Percentiles rank a stretch among this genome's conserved stretches.
Evolutionary conservation across 2,329 filamentous ascomycete genomes (phyloP).

Genomic region (Drechslerella dactyloides): DNA sequence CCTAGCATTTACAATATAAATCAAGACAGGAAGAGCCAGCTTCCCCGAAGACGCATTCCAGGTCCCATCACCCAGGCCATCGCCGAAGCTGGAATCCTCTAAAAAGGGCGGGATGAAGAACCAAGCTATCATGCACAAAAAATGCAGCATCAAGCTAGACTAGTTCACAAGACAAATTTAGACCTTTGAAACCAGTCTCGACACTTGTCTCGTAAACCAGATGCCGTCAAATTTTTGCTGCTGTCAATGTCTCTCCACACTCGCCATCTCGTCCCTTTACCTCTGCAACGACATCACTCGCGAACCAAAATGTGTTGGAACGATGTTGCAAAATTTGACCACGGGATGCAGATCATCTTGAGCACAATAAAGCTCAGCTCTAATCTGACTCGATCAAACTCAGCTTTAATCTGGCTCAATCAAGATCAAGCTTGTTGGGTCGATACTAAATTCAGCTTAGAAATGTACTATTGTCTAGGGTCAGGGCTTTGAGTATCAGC

Average conservation of each 20-base stretch:
- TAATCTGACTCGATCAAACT: background rate
- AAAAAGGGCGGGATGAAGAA: background rate
- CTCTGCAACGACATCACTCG: constrained; percentile 1
- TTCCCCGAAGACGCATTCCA: background rate
- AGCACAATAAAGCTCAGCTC: background rate
- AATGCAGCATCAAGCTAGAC: constrained; percentile 2
- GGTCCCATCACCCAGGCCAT: background rate
- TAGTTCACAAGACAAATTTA: background rate
- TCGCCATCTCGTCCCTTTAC: background rate
- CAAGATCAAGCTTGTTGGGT: background rate
- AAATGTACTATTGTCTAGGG: background rate
- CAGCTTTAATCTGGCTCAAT: background rate
- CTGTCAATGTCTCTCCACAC: background rate
- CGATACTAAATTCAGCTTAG: background rate
- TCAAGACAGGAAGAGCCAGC: constrained; percentile 4
- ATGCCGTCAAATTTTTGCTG: background rate
- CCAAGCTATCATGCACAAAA: constrained; percentile 3
- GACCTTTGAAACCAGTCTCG: constrained; percentile 1
- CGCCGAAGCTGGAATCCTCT: background rate
- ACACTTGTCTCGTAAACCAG: background rate
- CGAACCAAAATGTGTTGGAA: background rate
- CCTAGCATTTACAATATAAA: background rate
- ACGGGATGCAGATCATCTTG: background rate
- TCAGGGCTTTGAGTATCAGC: background rate
- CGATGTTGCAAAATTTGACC: background rate